These are phyloP conservation scores for Euphorbia pulcherrima DNA, from an alignment of 345 rosid genomes.

Conservation along the genomic window DNA sequence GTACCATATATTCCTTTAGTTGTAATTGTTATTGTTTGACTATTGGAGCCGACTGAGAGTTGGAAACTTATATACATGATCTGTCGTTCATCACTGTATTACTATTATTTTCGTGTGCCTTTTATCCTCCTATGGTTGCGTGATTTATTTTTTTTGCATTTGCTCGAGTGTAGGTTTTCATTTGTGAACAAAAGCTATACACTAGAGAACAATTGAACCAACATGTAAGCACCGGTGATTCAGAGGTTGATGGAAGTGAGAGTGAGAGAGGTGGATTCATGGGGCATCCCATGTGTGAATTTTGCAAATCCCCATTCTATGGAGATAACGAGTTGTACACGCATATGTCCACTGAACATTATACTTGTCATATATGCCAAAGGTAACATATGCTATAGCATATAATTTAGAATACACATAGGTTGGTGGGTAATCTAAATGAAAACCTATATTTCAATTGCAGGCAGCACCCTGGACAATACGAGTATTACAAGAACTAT, in stretches of 20 bases:
- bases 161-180: constrained; percentile 56
- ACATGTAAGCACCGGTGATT: constrained; percentile 81
- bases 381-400: constrained; percentile 40
- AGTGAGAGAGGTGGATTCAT: constrained; percentile 93
- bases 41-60: background rate
- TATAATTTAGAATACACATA: background rate
- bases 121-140: background rate
- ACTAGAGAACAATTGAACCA: constrained; percentile 74
- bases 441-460: constrained; percentile 13
- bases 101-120: too few relatives aligned
- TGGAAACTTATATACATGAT: background rate
- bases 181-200: constrained; percentile 88
- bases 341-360: constrained; percentile 91
- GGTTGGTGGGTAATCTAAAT: background rate
- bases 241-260: constrained; percentile 93
- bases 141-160: constrained; percentile 10
- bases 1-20: background rate
- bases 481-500: constrained; percentile 79
- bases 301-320: constrained; percentile 79
- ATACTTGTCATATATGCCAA: constrained; percentile 88
- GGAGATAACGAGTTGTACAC: constrained; percentile 89
- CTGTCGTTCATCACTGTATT: background rate
- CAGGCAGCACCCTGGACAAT: constrained; percentile 91
- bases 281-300: constrained; percentile 94
- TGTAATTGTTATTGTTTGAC: background rate